Percentiles rank a stretch among this genome's conserved stretches.
Conservation (phyloP, 2,329 filamentous ascomycete species). For the Trichoderma polysporum region DNA sequence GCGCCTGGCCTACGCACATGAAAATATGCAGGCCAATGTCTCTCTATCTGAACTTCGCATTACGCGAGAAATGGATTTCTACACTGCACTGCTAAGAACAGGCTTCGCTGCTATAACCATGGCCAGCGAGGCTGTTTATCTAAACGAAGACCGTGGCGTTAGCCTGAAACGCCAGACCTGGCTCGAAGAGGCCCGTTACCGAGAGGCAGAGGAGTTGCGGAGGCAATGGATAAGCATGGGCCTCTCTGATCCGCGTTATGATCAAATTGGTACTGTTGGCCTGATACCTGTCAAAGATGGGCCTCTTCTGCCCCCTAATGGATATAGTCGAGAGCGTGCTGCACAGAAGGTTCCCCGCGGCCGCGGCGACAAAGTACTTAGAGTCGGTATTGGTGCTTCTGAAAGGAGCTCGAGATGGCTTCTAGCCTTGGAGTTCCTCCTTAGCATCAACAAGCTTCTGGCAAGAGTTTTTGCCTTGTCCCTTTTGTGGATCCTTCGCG, state of each 20-base stretch:
- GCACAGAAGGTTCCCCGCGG: conserved; percentile 56
- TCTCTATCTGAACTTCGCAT: conserved; percentile 79
- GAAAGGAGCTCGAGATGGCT: conserved; percentile 78
- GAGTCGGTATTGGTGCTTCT: conserved; percentile 72
- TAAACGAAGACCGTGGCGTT: conserved; percentile 83
- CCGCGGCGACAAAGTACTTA: conserved; percentile 46
- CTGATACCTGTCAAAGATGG: conserved; percentile 54
- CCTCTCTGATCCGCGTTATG: conserved; percentile 48
- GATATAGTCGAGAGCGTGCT: conserved; percentile 70
- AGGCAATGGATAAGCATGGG: conserved; percentile 52
- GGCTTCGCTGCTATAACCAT: conserved; percentile 89
- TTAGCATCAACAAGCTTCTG: conserved; percentile 61
- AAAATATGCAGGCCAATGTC: conserved; percentile 89
- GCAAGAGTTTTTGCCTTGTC: conserved; percentile 35
- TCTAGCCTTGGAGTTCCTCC: conserved; percentile 72
- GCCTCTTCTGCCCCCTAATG: conserved; percentile 46
- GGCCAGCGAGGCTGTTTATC: conserved; percentile 91
- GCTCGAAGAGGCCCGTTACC: conserved; percentile 83
- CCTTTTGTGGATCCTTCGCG: conserved; percentile 55
- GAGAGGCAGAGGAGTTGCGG: conserved; percentile 67
- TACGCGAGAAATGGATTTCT: conserved; percentile 90
- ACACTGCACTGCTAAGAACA: conserved; percentile 80
- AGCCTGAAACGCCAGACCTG: conserved; percentile 77
- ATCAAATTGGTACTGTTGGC: conserved; percentile 54
- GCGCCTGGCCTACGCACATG: conserved; percentile 69